These are phyloP conservation scores for Ganoderma meredithae DNA, from an alignment of 1,284 basidiomycete species.

Conservation along the genomic window DNA sequence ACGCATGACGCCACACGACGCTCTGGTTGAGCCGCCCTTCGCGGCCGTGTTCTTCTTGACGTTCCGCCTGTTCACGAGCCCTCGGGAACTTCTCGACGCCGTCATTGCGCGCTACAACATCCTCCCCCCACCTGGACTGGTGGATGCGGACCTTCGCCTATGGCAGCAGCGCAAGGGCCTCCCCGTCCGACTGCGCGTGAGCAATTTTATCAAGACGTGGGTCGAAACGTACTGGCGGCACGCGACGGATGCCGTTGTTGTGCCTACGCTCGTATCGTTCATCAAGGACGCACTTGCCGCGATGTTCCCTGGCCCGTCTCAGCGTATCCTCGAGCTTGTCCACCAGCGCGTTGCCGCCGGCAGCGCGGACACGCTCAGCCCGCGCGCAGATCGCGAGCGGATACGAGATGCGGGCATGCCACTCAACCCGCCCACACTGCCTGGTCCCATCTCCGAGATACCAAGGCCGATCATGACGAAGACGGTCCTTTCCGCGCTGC, in stretches of 20 bases:
- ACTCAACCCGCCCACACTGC: conserved; percentile 62
- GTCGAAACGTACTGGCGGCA: conserved; percentile 90
- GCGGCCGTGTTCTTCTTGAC: conserved; percentile 93
- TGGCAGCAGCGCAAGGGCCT: conserved; percentile 91
- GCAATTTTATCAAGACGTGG: conserved; percentile 94
- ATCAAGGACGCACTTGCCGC: conserved; percentile 64
- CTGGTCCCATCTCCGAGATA: conserved; percentile 59
- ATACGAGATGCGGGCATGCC: conserved; percentile 73
- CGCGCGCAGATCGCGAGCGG: conserved; percentile 70
- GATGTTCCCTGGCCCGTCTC: conserved; percentile 74
- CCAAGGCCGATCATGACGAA: conserved; percentile 89
- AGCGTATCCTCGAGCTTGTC: conserved; percentile 79
- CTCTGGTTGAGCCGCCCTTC: conserved; percentile 86
- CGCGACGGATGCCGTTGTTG: conserved; percentile 65
- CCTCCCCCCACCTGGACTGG: conserved; percentile 61
- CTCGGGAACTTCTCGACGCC: conserved; percentile 77
- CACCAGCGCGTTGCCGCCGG: conserved; percentile 49
- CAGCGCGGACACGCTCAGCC: conserved; percentile 52
- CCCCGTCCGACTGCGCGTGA: conserved; percentile 89
- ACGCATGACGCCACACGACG: conserved; percentile 96
- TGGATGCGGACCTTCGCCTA: conserved; percentile 67
- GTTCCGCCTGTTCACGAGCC: conserved; percentile 92
- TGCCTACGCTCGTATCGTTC: conserved; percentile 70
- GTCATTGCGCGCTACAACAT: conserved; percentile 88
- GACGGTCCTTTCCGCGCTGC: conserved; percentile 69